Evolutionary conservation across 352 stramenopile genomes (phyloP).

Genomic region (Globisporangium yorkense): DNA sequence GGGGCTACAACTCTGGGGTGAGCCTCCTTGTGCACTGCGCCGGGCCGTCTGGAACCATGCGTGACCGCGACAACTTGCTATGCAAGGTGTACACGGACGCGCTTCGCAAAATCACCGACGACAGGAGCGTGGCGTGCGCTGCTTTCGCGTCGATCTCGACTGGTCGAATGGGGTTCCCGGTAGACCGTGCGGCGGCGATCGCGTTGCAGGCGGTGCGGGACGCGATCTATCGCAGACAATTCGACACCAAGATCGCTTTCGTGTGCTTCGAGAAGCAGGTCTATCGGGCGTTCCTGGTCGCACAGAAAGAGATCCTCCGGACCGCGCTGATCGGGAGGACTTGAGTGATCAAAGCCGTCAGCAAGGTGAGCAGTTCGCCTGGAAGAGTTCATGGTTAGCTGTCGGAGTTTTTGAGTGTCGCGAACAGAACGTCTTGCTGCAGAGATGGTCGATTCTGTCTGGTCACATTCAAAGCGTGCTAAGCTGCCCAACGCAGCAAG

Average conservation of each 20-base stretch:
- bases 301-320: slow-evolving; percentile 9
- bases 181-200: slow-evolving; percentile 27
- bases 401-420: too few relatives aligned
- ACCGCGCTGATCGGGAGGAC: slow-evolving; percentile 11
- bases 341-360: too few relatives aligned
- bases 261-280: slow-evolving; percentile 44
- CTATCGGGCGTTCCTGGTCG: slow-evolving; percentile 26
- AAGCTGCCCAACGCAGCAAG: too few relatives aligned
- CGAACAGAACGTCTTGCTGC: too few relatives aligned
- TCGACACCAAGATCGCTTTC: slow-evolving; percentile 37
- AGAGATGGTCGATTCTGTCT: too few relatives aligned
- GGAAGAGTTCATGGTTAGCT: not conserved
- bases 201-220: slow-evolving; percentile 38
- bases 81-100: slow-evolving; percentile 54
- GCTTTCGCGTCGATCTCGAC: slow-evolving; percentile 58
- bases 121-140: slow-evolving; percentile 25
- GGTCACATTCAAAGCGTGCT: too few relatives aligned
- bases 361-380: not conserved
- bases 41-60: slow-evolving; percentile 14
- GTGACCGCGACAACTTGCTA: slow-evolving; percentile 17
- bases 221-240: slow-evolving; percentile 27
- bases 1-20: slow-evolving; percentile 25
- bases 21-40: slow-evolving; percentile 58
- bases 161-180: slow-evolving; percentile 25
- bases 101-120: slow-evolving; percentile 21